Evolutionary conservation across 1,139 yeast genomes (phyloP).

Genomic region (Arxiozyma heterogenica): DNA sequence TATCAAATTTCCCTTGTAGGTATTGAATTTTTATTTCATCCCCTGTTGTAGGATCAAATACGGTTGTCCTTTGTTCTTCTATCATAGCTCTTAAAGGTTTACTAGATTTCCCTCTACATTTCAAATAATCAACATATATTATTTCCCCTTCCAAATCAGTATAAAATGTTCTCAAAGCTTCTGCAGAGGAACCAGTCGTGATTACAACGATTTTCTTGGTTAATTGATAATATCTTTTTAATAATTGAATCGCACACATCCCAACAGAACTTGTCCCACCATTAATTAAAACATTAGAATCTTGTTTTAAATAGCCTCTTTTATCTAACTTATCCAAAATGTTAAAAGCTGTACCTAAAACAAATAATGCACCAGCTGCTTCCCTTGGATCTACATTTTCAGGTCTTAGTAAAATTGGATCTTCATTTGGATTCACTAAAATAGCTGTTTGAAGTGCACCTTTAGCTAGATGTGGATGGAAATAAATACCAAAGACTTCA

Average conservation of each 20-base stretch:
- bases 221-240: constrained; percentile 40
- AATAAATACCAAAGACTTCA: constrained; percentile 49
- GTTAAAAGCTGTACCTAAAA: constrained; percentile 47
- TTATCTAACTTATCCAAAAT: constrained; percentile 32
- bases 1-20: constrained; percentile 34
- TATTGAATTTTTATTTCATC: constrained; percentile 22
- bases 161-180: constrained; percentile 23
- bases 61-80: constrained; percentile 21
- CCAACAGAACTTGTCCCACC: constrained; percentile 79
- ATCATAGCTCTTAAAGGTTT: constrained; percentile 26
- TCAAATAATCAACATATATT: constrained; percentile 26
- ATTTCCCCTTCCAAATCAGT: constrained; percentile 25
- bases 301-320: constrained; percentile 23
- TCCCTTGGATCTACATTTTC: constrained; percentile 38
- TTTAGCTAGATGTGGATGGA: constrained; percentile 35
- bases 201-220: constrained; percentile 38
- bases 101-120: constrained; percentile 24
- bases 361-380: constrained; percentile 51
- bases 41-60: constrained; percentile 20
- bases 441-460: constrained; percentile 51
- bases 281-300: constrained; percentile 42
- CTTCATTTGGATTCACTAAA: constrained; percentile 36
- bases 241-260: constrained; percentile 47
- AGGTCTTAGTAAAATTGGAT: constrained; percentile 41
- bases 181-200: constrained; percentile 32